Evolutionary conservation across 1,284 basidiomycete species (phyloP).

Genomic region (Schizophyllum amplum): DNA sequence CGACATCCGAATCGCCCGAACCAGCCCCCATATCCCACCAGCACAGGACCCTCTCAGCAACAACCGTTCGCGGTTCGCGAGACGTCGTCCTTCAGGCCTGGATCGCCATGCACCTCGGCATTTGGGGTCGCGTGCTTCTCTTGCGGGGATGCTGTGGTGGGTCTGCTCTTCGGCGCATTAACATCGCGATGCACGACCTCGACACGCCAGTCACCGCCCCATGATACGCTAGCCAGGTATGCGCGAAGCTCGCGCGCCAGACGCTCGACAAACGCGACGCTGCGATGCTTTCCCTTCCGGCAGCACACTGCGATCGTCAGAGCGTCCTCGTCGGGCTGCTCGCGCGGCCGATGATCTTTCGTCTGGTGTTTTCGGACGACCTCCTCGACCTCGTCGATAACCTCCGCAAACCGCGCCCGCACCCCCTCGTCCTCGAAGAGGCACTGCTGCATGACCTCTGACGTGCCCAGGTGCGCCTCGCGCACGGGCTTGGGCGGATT

Average conservation of each 20-base stretch:
- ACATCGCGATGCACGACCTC: not conserved
- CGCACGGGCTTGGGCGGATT: conserved; percentile 6
- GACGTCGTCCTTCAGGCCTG: too few species aligned
- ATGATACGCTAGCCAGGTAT: too few species aligned
- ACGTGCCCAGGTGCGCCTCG: not conserved
- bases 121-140: not conserved
- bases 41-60: too few species aligned
- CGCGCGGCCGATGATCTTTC: not conserved
- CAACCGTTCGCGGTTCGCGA: too few species aligned
- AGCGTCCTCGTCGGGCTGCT: not conserved
- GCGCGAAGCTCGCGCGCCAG: not conserved
- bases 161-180: not conserved
- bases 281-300: conserved; percentile 8
- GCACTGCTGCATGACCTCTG: conserved; percentile 3
- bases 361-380: not conserved
- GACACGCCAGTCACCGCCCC: not conserved
- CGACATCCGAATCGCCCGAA: too few species aligned
- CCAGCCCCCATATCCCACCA: too few species aligned
- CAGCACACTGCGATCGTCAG: conserved; percentile 3
- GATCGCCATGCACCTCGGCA: too few species aligned
- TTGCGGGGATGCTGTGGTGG: not conserved
- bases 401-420: not conserved
- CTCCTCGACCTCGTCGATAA: not conserved
- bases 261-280: conserved; percentile 4
- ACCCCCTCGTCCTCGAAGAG: conserved; percentile 3